A percentile compares a stretch with the other conserved stretches of the same genome.
Conservation (phyloP, 768 basidiomycete species). For the Collybia sordida region DNA sequence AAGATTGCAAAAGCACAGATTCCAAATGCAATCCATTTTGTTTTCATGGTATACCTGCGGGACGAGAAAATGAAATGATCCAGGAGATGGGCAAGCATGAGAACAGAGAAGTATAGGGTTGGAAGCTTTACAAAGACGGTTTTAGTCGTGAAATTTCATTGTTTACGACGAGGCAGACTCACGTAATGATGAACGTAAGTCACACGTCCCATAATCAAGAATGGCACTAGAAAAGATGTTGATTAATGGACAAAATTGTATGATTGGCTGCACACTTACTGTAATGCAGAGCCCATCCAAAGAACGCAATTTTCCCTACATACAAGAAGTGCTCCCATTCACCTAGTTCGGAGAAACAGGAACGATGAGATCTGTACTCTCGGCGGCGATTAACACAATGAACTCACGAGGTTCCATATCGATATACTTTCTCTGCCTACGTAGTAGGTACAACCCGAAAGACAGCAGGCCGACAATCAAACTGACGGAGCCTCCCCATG, state of each 20-base stretch:
- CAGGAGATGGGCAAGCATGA: conserved; percentile 87
- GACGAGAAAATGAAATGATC: conserved; percentile 93
- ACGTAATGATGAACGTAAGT: conserved; percentile 98
- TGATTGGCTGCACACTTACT: conserved; percentile 42
- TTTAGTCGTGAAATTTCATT: not conserved
- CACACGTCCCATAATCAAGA: conserved; percentile 97
- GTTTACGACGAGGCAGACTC: conserved; percentile 28
- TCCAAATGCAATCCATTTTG: conserved; percentile 74
- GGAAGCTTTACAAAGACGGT: conserved; percentile 60
- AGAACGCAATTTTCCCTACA: conserved; percentile 86
- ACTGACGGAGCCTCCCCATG: conserved; percentile 81
- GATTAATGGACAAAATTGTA: not conserved
- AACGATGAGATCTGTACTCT: not conserved
- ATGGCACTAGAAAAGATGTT: conserved; percentile 63
- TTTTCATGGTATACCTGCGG: conserved; percentile 53
- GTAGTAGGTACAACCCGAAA: conserved; percentile 70
- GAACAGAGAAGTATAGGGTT: conserved; percentile 93
- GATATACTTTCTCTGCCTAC: conserved; percentile 84
- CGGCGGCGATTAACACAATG: not conserved
- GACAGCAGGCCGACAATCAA: conserved; percentile 53
- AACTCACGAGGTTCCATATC: conserved; percentile 87
- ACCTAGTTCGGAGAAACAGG: conserved; percentile 35
- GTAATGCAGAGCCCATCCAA: conserved; percentile 92
- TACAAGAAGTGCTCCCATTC: conserved; percentile 97
- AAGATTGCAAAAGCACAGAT: conserved; percentile 59